Evolutionary conservation across 2,329 filamentous ascomycete genomes (phyloP).

Genomic region (Capronia coronata): DNA sequence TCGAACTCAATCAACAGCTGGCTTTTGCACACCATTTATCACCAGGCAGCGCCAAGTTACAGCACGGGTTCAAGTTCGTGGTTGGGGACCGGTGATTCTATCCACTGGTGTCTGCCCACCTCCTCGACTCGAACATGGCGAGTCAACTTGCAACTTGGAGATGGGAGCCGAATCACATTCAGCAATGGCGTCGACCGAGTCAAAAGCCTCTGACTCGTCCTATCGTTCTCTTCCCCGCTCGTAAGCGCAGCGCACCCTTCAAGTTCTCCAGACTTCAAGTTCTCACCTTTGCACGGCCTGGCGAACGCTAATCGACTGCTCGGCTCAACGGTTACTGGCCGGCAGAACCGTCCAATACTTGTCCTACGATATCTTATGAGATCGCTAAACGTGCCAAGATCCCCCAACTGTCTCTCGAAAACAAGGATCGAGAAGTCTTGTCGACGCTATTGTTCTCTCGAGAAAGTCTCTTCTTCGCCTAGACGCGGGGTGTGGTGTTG

Average conservation of each 20-base stretch:
- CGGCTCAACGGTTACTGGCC: neutral
- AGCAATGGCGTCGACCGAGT: neutral
- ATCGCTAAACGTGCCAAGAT: neutral
- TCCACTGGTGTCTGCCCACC: too few species aligned
- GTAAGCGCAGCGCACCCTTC: neutral
- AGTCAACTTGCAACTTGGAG: conserved; percentile 6
- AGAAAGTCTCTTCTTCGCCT: neutral
- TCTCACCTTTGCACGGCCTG: neutral
- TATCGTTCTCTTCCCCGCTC: too few species aligned
- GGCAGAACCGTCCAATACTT: neutral
- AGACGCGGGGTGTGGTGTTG: neutral
- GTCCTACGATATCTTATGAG: neutral
- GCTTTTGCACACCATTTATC: too few species aligned
- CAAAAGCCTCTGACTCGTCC: neutral
- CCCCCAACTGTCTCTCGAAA: neutral
- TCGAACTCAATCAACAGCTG: too few species aligned
- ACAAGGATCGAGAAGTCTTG: neutral
- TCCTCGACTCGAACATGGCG: neutral
- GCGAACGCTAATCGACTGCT: neutral
- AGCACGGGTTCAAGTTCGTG: too few species aligned
- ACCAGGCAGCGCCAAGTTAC: too few species aligned
- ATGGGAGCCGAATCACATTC: neutral
- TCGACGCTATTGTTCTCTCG: neutral
- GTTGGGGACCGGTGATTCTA: too few species aligned
- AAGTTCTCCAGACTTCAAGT: neutral